Evolutionary conservation across 164 flowering plant species (phyloP).

Genomic region (Vitis amurensis): DNA sequence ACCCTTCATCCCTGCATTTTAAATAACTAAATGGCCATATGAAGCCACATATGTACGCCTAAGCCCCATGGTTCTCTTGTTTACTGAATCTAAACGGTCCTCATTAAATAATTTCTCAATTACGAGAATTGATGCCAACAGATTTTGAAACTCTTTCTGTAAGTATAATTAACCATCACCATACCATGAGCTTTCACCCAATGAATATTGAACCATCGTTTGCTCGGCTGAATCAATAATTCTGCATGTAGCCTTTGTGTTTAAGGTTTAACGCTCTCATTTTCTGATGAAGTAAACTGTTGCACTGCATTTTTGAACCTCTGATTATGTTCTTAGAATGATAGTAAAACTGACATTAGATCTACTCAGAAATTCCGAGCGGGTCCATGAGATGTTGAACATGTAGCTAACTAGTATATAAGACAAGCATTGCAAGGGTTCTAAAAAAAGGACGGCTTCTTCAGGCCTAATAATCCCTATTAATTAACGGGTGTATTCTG

Average conservation of each 20-base stretch:
- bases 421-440: conserved; percentile 86
- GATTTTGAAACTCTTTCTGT: conserved; percentile 61
- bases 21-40: too few relatives aligned
- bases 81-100: too few relatives aligned
- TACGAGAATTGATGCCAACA: too few relatives aligned
- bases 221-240: conserved; percentile 42
- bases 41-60: too few relatives aligned
- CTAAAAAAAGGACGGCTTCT: conserved; percentile 64
- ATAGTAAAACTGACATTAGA: conserved; percentile 83
- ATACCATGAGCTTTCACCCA: conserved; percentile 44
- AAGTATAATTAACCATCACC: conserved; percentile 52
- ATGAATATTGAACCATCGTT: conserved; percentile 45
- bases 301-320: conserved; percentile 92
- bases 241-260: conserved; percentile 74
- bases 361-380: conserved; percentile 81
- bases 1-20: too few relatives aligned
- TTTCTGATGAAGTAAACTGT: conserved; percentile 87
- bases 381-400: conserved; percentile 88
- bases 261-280: conserved; percentile 88
- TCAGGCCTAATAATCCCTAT: conserved; percentile 88
- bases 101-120: conserved; percentile 38
- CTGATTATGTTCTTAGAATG: conserved; percentile 74
- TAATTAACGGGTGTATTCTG: conserved; percentile 89
- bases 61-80: too few relatives aligned
- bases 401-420: conserved; percentile 92